Evolutionary conservation across 2,329 filamentous ascomycete species (phyloP).

Genomic region (Aureobasidium musti): DNA sequence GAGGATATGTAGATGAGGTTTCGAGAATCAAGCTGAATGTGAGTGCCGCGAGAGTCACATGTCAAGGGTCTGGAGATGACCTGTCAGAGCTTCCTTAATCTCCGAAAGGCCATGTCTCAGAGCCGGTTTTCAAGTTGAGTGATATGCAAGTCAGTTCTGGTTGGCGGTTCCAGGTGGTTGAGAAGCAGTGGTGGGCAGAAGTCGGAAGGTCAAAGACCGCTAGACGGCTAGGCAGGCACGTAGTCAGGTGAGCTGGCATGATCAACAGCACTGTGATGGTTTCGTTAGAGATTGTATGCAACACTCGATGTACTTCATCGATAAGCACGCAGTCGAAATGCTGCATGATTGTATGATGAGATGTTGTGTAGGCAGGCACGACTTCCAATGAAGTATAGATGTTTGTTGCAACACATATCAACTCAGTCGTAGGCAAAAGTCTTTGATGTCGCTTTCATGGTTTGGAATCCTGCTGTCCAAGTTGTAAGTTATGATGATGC

Average conservation of each 20-base stretch:
- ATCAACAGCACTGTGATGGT: neutral
- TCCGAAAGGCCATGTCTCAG: neutral
- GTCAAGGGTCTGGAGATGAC: constrained; percentile 14
- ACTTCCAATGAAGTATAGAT: neutral
- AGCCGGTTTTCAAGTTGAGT: neutral
- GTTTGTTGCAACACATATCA: neutral
- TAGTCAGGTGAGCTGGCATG: neutral
- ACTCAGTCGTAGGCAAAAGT: neutral
- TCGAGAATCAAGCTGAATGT: neutral
- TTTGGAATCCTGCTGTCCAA: neutral
- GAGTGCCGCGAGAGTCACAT: neutral
- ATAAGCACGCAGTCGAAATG: too few species aligned
- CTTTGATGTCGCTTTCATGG: too few species aligned
- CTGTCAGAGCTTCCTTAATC: constrained; percentile 2
- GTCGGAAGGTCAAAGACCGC: neutral
- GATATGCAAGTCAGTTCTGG: too few species aligned
- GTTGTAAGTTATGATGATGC: neutral
- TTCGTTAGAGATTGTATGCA: too few species aligned
- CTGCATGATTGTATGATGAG: neutral
- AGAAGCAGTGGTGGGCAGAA: too few species aligned
- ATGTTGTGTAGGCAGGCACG: neutral
- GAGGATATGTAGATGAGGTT: too few species aligned
- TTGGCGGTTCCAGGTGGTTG: neutral
- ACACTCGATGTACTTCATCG: too few species aligned
- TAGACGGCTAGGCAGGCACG: neutral